These are phyloP conservation scores for Phalaenopsis equestris DNA, from an alignment of 106 monocot species.

Conservation along the genomic window DNA sequence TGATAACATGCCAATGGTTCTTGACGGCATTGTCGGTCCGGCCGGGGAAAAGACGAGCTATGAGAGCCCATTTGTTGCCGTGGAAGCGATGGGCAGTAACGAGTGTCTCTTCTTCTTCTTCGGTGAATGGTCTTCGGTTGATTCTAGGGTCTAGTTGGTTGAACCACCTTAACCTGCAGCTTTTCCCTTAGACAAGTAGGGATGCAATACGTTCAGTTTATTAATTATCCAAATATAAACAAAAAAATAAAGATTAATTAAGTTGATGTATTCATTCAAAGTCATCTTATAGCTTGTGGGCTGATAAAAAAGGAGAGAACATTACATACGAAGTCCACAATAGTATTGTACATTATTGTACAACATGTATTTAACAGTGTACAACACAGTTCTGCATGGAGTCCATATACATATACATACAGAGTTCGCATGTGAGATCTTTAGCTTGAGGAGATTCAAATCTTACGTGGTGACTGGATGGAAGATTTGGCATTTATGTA, in stretches of 20 bases:
- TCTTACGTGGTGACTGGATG: no score
- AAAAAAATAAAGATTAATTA: neutral
- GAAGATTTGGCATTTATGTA: no score
- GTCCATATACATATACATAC: no score
- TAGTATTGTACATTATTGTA: no score
- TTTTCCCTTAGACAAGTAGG: slow-evolving; percentile 43
- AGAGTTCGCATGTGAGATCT: no score
- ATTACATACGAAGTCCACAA: no score
- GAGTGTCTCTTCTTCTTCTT: slow-evolving; percentile 73
- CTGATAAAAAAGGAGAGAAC: no score
- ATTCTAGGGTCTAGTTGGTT: slow-evolving; percentile 87
- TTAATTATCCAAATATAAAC: neutral
- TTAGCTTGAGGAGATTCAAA: no score
- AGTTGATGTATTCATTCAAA: neutral
- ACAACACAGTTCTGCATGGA: no score
- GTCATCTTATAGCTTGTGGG: no score
- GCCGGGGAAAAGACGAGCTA: slow-evolving; percentile 78
- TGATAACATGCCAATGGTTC: slow-evolving; percentile 92
- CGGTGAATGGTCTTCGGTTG: slow-evolving; percentile 71
- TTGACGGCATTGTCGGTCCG: slow-evolving; percentile 88
- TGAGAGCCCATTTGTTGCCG: slow-evolving; percentile 90
- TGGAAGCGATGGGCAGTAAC: slow-evolving; percentile 55
- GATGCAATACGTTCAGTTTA: neutral
- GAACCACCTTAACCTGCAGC: slow-evolving; percentile 90
- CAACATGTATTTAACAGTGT: no score